phyloP scores from a whole-genome alignment of 2,329 filamentous ascomycete genomes.

The Scedosporium minutisporum region DNA sequence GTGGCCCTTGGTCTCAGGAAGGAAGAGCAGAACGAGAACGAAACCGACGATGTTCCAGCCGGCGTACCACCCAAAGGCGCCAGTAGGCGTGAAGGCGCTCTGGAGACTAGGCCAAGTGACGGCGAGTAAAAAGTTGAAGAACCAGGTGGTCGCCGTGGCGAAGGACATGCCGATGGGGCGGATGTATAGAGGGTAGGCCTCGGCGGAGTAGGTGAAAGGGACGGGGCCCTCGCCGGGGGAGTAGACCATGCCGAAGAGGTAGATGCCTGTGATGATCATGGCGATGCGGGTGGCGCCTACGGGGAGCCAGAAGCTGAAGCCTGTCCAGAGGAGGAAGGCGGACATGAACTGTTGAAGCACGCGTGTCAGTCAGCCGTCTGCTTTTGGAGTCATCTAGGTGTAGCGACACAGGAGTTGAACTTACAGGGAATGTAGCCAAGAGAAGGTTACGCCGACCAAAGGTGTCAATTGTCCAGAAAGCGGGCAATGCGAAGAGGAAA shows the following conservation, averaged over 20 bases:
- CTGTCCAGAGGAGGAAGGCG: conserved; percentile 35
- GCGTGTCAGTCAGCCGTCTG: neutral
- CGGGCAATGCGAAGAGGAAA: conserved; percentile 54
- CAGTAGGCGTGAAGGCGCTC: conserved; percentile 32
- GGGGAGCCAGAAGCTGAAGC: conserved; percentile 36
- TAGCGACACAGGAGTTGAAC: neutral
- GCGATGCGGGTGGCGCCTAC: conserved; percentile 25
- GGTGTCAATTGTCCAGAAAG: conserved; percentile 58
- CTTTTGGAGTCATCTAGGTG: neutral
- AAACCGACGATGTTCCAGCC: conserved; percentile 38
- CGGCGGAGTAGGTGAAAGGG: conserved; percentile 58
- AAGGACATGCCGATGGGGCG: conserved; percentile 53
- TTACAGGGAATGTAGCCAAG: conserved; percentile 48
- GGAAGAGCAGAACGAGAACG: conserved; percentile 29
- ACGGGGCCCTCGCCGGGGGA: conserved; percentile 53
- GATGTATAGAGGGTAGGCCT: conserved; percentile 56
- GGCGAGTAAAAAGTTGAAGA: conserved; percentile 28
- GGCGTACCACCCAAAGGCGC: conserved; percentile 40
- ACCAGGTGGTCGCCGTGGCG: conserved; percentile 42
- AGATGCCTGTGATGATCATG: conserved; percentile 38
- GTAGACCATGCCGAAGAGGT: conserved; percentile 40
- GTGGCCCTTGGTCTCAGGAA: conserved; percentile 34
- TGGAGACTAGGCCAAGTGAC: conserved; percentile 38
- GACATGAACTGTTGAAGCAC: conserved; percentile 37
- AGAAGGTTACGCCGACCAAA: conserved; percentile 57